Conservation (phyloP, 2,329 filamentous ascomycete genomes). For the Fusarium miscanthi region DNA sequence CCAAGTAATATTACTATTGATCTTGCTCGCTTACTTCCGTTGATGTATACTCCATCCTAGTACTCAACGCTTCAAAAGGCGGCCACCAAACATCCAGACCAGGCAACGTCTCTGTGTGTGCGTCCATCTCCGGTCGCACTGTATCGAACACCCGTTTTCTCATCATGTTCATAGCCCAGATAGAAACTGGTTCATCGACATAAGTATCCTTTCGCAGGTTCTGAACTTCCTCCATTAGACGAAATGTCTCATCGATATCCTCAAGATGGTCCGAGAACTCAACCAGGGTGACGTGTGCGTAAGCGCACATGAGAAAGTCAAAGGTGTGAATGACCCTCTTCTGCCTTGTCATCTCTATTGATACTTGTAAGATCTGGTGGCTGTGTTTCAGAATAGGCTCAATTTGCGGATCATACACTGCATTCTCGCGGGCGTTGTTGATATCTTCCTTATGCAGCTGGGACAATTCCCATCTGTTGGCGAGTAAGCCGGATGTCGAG, state of each 20-base stretch:
- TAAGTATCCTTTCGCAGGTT: not conserved
- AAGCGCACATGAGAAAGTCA: not conserved
- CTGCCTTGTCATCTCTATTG: not conserved
- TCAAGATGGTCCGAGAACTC: not conserved
- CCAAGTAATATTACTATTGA: not conserved
- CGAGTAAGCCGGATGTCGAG: not conserved
- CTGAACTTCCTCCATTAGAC: not conserved
- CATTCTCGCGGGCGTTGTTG: fast-evolving
- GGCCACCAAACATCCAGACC: not conserved
- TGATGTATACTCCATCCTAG: not conserved
- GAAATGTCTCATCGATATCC: not conserved
- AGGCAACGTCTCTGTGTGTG: fast-evolving
- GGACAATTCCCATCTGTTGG: not conserved
- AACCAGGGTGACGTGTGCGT: not conserved
- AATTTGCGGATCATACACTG: not conserved
- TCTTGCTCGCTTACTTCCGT: not conserved
- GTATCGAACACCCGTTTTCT: not conserved
- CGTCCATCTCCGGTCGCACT: not conserved
- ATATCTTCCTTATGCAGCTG: not conserved
- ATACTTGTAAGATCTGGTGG: not conserved
- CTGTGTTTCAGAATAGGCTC: not conserved
- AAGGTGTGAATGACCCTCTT: not conserved
- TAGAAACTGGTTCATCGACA: not conserved
- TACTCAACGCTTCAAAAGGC: not conserved
- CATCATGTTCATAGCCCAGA: not conserved